Percentiles rank a stretch among this genome's conserved stretches.
Conservation (phyloP, 345 rosid genomes). For the Populus alba region DNA sequence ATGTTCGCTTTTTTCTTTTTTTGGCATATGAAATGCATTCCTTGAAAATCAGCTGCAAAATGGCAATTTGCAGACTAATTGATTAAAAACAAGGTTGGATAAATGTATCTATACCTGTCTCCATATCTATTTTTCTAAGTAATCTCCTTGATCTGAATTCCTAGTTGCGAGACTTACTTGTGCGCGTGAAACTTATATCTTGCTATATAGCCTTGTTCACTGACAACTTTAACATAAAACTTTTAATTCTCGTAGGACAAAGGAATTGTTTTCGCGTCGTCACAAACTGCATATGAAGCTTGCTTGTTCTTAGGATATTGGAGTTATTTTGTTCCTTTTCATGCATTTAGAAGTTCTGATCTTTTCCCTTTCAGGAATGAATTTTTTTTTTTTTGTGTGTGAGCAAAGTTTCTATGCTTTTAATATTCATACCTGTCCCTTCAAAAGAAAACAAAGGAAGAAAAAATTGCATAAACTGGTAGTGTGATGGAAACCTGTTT, state of each 20-base stretch:
- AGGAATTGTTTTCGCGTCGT: constrained; percentile 58
- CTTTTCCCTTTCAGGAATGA: constrained; percentile 86
- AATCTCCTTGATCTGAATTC: background rate
- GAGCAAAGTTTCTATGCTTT: background rate
- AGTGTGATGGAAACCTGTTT: background rate
- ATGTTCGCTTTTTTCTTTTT: background rate
- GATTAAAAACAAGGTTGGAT: background rate
- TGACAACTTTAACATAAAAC: background rate
- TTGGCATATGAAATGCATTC: background rate
- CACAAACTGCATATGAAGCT: constrained; percentile 83
- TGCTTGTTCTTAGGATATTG: constrained; percentile 77
- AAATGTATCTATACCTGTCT: background rate
- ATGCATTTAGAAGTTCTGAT: constrained; percentile 43
- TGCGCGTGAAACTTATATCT: background rate
- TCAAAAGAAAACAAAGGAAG: background rate
- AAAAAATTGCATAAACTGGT: background rate
- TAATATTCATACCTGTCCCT: background rate
- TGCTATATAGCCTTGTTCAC: background rate
- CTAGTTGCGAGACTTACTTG: background rate
- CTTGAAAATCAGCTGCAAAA: background rate
- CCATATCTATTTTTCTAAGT: background rate
- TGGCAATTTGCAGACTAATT: background rate
- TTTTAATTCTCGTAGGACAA: constrained; percentile 51
- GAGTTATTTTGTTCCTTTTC: constrained; percentile 66
- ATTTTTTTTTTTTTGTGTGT: constrained; percentile 11